Evolutionary conservation across 441 rosid species (phyloP).

Genomic region (Jatropha podagrica): DNA sequence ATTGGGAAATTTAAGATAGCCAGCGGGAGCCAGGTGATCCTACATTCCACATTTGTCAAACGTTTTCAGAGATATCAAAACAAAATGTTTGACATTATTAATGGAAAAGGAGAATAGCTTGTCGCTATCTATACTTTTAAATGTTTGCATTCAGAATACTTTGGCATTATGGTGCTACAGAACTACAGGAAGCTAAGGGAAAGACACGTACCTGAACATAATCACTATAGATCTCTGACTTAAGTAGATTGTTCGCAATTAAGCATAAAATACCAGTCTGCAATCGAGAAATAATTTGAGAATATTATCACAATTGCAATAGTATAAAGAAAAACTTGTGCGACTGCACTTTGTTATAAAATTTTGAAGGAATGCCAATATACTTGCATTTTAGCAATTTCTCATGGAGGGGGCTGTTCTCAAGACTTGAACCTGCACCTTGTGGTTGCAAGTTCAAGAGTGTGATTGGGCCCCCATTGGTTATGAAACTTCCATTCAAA

Average conservation of each 20-base stretch:
- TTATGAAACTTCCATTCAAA: background rate
- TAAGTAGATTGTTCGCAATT: conserved; percentile 51
- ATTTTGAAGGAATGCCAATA: background rate
- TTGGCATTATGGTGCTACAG: background rate
- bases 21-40: conserved; percentile 82
- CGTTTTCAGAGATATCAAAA: conserved; percentile 10
- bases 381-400: background rate
- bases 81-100: background rate
- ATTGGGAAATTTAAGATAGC: conserved; percentile 72
- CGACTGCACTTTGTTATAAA: no score
- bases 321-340: background rate
- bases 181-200: conserved; percentile 11
- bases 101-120: background rate
- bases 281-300: conserved; percentile 23
- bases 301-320: conserved; percentile 6
- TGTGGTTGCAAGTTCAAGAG: background rate
- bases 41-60: conserved; percentile 31
- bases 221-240: conserved; percentile 58
- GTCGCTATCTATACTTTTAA: background rate
- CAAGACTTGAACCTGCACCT: background rate
- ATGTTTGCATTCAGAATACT: background rate
- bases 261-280: conserved; percentile 63
- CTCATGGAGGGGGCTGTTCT: background rate
- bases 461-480: background rate
- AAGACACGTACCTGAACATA: conserved; percentile 55